These are phyloP conservation scores for Berberis thunbergii DNA, from an alignment of 164 flowering plant species.

Conservation along the genomic window DNA sequence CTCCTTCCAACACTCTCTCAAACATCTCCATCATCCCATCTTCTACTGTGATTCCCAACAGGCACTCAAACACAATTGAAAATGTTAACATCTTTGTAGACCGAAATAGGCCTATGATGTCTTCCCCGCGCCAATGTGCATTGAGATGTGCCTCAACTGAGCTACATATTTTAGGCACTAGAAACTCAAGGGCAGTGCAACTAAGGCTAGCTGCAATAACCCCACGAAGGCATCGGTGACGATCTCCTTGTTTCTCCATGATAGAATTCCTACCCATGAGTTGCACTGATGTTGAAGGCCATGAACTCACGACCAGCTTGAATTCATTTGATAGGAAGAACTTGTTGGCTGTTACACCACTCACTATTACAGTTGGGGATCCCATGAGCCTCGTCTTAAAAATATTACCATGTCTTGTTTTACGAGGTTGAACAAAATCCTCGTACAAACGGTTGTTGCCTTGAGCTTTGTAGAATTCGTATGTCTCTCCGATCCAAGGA, in stretches of 20 bases:
- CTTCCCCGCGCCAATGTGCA: constrained; percentile 28
- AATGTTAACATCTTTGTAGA: constrained; percentile 42
- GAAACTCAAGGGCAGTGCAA: constrained; percentile 27
- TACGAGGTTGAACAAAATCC: constrained; percentile 53
- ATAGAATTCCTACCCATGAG: constrained; percentile 66
- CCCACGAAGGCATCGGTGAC: constrained; percentile 46
- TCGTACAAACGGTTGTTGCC: constrained; percentile 39
- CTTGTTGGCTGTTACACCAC: constrained; percentile 55
- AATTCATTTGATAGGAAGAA: constrained; percentile 69
- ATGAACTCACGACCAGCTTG: constrained; percentile 72
- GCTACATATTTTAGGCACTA: constrained; percentile 43
- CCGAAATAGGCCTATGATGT: constrained; percentile 31
- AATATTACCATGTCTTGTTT: constrained; percentile 34
- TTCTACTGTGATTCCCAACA: constrained; percentile 48
- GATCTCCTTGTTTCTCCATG: constrained; percentile 58
- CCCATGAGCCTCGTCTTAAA: constrained; percentile 77
- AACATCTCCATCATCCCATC: constrained; percentile 32
- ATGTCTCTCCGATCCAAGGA: constrained; percentile 76
- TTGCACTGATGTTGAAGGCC: constrained; percentile 62
- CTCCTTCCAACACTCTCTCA: constrained; percentile 63
- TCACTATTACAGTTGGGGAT: constrained; percentile 53
- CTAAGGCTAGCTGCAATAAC: constrained; percentile 31
- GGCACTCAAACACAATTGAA: constrained; percentile 43
- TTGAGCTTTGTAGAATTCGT: constrained; percentile 58
- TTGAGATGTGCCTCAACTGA: constrained; percentile 31